phyloP scores from a whole-genome alignment of 257 asterid genomes.

The Plantago elongata region DNA sequence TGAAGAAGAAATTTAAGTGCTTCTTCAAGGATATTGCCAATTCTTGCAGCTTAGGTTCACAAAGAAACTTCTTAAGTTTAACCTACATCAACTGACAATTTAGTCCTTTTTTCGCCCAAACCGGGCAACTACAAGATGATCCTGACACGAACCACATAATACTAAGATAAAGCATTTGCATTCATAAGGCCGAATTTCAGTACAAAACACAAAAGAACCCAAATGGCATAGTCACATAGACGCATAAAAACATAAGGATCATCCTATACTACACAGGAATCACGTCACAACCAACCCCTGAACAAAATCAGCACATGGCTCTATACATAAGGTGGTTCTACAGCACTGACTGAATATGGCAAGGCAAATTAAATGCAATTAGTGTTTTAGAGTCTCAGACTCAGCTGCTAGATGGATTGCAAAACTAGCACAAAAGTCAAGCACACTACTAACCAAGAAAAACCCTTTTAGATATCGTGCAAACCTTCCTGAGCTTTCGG shows the following conservation, averaged over 20 bases:
- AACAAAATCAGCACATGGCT: too few relatives aligned
- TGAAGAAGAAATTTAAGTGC: constrained; percentile 45
- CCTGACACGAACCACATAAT: too few relatives aligned
- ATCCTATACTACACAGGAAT: constrained; percentile 1
- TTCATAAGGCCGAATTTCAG: too few relatives aligned
- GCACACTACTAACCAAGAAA: background rate
- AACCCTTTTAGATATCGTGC: background rate
- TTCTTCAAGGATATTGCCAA: constrained; percentile 35
- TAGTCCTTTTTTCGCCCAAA: too few relatives aligned
- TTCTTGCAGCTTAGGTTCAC: constrained; percentile 20
- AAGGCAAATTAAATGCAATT: constrained; percentile 10
- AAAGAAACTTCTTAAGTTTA: too few relatives aligned
- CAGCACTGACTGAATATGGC: constrained; percentile 15
- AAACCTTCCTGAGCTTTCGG: background rate
- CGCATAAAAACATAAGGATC: background rate
- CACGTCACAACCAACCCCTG: constrained; percentile 13
- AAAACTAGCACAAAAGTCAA: constrained; percentile 4
- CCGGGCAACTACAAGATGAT: too few relatives aligned
- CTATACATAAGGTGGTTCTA: too few relatives aligned
- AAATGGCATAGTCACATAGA: too few relatives aligned
- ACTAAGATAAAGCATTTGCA: too few relatives aligned
- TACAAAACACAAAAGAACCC: too few relatives aligned
- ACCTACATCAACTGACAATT: too few relatives aligned
- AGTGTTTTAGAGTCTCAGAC: background rate
- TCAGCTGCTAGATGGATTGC: too few relatives aligned